Base-by-base conservation (phyloP, 2,329 filamentous ascomycete species). In the Penicillium sp. region DNA sequence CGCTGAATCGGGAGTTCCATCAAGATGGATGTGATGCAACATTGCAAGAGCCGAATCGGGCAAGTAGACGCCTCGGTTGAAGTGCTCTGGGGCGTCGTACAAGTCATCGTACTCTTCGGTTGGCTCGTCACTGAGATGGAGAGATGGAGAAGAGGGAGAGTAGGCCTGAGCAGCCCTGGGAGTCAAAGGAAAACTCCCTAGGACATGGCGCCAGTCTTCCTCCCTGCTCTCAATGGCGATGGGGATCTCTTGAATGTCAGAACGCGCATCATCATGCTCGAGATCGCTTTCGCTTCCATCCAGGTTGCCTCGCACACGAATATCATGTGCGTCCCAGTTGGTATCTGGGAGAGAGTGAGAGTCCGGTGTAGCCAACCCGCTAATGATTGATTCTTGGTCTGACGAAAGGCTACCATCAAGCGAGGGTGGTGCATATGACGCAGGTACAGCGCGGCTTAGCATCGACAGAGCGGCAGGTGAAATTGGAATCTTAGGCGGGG, bases 371-470 rank as follows among this genome's bases (percentile, higher is more conserved):
- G 90, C 86, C 5, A 93, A 92, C 46, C 91, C 91, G 67, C 91
- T 96, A 71, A 92, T 83, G 49, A 83, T 83, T 1, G 91, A 90
- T 72, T 95, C 83, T 70, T 96, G 92, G 68, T 97, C 92, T 2
- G 92, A 96, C 8, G 86, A 89, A 66, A 94, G 77, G 74, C 91
- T 96, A 21, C 92, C 92, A 75, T 96, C 92, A 3, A 96, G 80
- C 4, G 93, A 97, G 3, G 93, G 93, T 4, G 92, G 88, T 5
- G 90, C 88, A 52, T 91, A 92, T 29, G 86, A 83, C 34, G 85
- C 87, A 1, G 91, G 91, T 3, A 93, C 81, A 45, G 85, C 82
- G 21, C 86, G 81, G 27, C 84, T 82, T 71, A 96, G 85, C 67
- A 90, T 87, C 10, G 86, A 86, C 62, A 93, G 80, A 53, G 88